A percentile compares a stretch with the other conserved stretches of the same genome.
phyloP scores from a whole-genome alignment of 257 asterid species.

The Forsythia suspensa region DNA sequence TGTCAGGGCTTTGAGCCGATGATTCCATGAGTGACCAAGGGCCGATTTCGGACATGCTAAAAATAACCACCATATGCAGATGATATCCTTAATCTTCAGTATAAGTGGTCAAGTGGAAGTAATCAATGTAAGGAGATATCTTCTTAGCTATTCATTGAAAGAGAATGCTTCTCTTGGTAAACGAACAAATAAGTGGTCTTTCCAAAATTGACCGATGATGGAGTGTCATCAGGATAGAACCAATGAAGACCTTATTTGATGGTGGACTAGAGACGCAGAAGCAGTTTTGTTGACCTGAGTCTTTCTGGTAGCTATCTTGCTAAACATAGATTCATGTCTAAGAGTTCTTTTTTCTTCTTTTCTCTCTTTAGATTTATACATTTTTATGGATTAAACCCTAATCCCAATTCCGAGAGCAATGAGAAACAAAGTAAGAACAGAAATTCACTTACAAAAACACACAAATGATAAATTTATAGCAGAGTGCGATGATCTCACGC shows the following conservation, averaged over 20 bases:
- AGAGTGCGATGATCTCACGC: too few species aligned
- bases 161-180: not conserved
- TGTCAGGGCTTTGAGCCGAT: slow-evolving; percentile 61
- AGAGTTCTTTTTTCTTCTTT: too few species aligned
- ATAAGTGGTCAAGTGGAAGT: not conserved
- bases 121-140: not conserved
- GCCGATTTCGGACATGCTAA: slow-evolving; percentile 95
- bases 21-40: slow-evolving; percentile 96
- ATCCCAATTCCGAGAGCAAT: not conserved
- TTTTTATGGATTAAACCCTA: not conserved
- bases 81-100: not conserved
- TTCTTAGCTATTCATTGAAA: not conserved
- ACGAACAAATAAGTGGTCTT: too few species aligned
- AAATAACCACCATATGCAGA: slow-evolving; percentile 84
- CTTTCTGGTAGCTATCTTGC: too few species aligned
- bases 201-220: too few species aligned
- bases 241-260: too few species aligned
- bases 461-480: not conserved
- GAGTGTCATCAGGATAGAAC: too few species aligned
- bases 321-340: too few species aligned
- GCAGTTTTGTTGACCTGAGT: too few species aligned
- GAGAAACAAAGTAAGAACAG: not conserved
- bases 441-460: not conserved
- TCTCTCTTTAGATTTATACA: not conserved
- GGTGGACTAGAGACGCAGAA: too few species aligned